Evolutionary conservation across 2,329 filamentous ascomycete species (phyloP), one percentile per base, ranked within the genome.

Genomic region (Fusarium tricinctum): DNA sequence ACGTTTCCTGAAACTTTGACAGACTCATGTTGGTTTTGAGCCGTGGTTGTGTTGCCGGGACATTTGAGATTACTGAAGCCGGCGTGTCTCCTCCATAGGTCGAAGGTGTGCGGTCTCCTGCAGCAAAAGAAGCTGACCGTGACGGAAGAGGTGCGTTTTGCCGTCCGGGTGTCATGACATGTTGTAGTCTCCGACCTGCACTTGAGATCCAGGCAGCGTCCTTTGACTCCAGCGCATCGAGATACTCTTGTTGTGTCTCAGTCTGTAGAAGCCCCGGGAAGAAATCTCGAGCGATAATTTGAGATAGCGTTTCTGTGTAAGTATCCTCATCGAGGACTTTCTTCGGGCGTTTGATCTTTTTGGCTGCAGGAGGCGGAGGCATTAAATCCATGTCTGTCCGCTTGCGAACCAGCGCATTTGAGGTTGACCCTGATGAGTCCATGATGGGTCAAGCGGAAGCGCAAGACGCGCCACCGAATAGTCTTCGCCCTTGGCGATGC

Each of bases 281-380:
- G 83, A 97, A 99, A 83, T 99, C 96, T 69, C 96, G 90, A 12
- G 93, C 93, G 67, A 99, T 97, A 76, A 99, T 98, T 72, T 96
- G 91, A 1, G 94, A 97, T 28, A 99, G 85, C 1, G 92, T 92
- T 59, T 94, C 89, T 3, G 93, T 96, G 79, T 99, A 99, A 53
- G 91, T 89, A 72, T 99, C 95, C 84, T 99, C 96, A 78, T 97
- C 93, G 28, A 99, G 87, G 28, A 97, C 89, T 66, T 91, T 92
- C 66, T 91, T 89, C 0, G 96, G 96, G 52, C 96, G 88, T 80
- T 97, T 97, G 75, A 97, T 97, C 60, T 93, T 91, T 79, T 97
- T 98, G 42, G 90, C 84, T 0, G 89, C 86, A 6, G 94, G 93
- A 8, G 95, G 94, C 13, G 94, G 94, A 17, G 93, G 91, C 94